Evolutionary conservation across 139 green algal genomes (phyloP).

Genomic region (Cymbomonas tetramitiformis): DNA sequence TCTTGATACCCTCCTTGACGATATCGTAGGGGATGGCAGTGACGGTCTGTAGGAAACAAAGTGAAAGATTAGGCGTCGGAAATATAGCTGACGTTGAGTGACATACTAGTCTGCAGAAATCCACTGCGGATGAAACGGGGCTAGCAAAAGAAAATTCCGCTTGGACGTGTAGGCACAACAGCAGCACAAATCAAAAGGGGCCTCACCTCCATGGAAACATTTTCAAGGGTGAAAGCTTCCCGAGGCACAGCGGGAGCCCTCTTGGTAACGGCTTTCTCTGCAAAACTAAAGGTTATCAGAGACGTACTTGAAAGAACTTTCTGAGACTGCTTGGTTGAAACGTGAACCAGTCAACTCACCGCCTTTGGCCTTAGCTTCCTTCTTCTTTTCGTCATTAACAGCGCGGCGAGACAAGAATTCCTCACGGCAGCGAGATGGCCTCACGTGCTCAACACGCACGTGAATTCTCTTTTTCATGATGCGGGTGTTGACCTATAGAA

Average conservation of each 20-base stretch:
- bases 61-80: no score
- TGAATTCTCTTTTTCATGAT: constrained; percentile 93
- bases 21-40: constrained; percentile 96
- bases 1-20: constrained; percentile 32
- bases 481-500: constrained; percentile 55
- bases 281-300: no score
- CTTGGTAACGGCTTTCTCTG: constrained; percentile 48
- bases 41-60: no score
- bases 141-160: no score
- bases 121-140: no score
- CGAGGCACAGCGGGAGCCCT: constrained; percentile 51
- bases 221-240: constrained; percentile 61
- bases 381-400: constrained; percentile 57
- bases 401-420: constrained; percentile 74
- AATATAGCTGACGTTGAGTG: no score
- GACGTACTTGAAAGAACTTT: background rate
- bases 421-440: constrained; percentile 79
- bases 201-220: constrained; percentile 57
- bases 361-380: constrained; percentile 14
- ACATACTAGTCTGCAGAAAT: no score
- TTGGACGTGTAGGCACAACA: no score
- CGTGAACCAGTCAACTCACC: background rate
- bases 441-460: constrained; percentile 90
- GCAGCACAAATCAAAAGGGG: no score
- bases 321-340: background rate